Evolutionary conservation across 2,329 filamentous ascomycete species (phyloP).

Genomic region (Penicillium polonicum): DNA sequence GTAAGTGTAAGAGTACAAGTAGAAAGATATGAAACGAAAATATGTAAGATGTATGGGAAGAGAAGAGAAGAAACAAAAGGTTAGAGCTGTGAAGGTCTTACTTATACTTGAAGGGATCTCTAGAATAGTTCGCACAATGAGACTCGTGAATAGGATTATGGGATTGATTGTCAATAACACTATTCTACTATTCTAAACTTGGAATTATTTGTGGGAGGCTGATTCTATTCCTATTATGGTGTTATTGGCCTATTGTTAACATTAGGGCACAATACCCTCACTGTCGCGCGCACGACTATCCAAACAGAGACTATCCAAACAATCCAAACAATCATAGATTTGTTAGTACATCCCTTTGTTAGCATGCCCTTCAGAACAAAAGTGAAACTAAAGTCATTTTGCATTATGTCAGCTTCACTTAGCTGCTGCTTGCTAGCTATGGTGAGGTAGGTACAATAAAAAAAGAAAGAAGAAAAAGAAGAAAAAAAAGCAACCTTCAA

Average conservation of each 20-base stretch:
- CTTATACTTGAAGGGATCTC: not conserved
- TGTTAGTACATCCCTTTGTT: not conserved
- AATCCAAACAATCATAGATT: not conserved
- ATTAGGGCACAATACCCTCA: not conserved
- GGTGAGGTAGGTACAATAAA: not conserved
- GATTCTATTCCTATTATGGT: not conserved
- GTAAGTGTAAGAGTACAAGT: no score
- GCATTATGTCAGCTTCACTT: not conserved
- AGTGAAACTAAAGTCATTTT: not conserved
- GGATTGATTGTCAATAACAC: not conserved
- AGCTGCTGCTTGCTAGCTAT: not conserved
- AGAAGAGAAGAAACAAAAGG: constrained; percentile 3
- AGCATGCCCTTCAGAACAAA: not conserved
- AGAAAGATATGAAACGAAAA: not conserved
- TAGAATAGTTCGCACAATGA: constrained; percentile 5
- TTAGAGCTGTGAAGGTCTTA: not conserved
- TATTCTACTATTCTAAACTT: not conserved
- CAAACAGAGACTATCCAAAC: not conserved
- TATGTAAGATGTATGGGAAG: not conserved
- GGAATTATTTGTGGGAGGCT: not conserved
- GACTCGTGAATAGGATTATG: not conserved
- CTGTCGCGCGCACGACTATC: not conserved
- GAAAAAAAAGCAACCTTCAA: not conserved
- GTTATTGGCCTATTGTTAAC: not conserved
- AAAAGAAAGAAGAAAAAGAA: not conserved